Evolutionary conservation across 2,329 filamentous ascomycete genomes (phyloP), one percentile per base, ranked within the genome.

Genomic region (Davidsoniella eucalypti): DNA sequence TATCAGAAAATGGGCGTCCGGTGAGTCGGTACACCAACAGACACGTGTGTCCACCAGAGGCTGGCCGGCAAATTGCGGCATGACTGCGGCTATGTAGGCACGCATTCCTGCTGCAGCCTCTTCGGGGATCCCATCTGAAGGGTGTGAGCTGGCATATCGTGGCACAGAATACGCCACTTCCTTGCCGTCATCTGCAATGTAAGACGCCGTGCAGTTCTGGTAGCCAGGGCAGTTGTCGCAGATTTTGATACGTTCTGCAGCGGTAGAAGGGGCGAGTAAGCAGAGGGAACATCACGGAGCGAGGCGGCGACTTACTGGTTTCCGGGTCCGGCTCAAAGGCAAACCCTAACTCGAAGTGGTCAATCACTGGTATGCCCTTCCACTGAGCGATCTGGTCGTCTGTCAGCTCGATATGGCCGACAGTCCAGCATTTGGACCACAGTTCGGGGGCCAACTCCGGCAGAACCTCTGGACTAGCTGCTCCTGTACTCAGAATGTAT

Each of bases 401-500:
- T 0, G 73, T 75, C 47, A 86, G 69, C 50, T 70, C 67, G 54
- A 84, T 69, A 63, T 83, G 86, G 0, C 73, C 76, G 12, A 86
- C 63, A 0, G 73, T 69, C 56, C 50, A 52, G 17, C 50, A 52
- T 25, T 47, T 47, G 2, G 38, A 42, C 29, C 44, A 47, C n/a
- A 52, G 25, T 21, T 52, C 14, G 3, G 39, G 44, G 2, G 38
- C 50, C 37, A 52, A 86, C 82, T 1, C 78, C 81, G 0, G 79
- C 82, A 0, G 79, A 75, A 49, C 75, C 70, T 21, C 72, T 73
- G 12, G 78, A 70, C 41, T 80, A 78, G 23, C 72, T 2, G 82
- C 80, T 8, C 82, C 82, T 1, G 80, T 74, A 1, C 82, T 78
- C 2, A 87, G 64, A 48, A 86, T 67, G 8, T 78, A 75, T 6